Evolutionary conservation across 2,329 filamentous ascomycete species (phyloP).

Genomic region (Colletotrichum eleusines): DNA sequence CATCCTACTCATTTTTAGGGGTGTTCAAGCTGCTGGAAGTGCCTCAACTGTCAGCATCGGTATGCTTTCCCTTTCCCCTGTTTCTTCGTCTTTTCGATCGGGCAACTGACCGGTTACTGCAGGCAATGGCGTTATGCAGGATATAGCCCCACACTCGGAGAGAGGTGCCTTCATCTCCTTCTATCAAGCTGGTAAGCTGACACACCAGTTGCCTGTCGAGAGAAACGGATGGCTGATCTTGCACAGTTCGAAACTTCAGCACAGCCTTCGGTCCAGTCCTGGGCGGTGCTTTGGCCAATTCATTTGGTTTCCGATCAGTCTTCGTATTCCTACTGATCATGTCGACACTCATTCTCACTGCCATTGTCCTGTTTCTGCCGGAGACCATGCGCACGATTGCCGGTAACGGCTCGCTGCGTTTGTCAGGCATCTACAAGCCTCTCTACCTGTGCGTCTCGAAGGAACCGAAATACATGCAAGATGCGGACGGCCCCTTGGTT

Average conservation of each 20-base stretch:
- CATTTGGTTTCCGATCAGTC: conserved; percentile 32
- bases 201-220: accelerated
- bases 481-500: conserved; percentile 43
- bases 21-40: conserved; percentile 61
- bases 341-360: conserved; percentile 38
- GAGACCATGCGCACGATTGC: conserved; percentile 48
- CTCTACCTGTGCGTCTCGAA: conserved; percentile 41
- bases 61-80: conserved; percentile 36
- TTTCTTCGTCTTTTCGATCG: neutral
- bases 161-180: conserved; percentile 49
- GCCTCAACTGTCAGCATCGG: conserved; percentile 62
- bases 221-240: neutral
- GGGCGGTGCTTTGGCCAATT: conserved; percentile 48
- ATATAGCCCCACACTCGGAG: conserved; percentile 48
- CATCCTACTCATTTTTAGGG: conserved; percentile 58
- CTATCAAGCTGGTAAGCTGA: conserved; percentile 48
- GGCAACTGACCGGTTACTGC: conserved; percentile 1
- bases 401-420: conserved; percentile 45
- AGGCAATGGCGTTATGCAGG: conserved; percentile 49
- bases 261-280: conserved; percentile 51
- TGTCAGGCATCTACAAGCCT: conserved; percentile 47
- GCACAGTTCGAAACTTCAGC: conserved; percentile 46
- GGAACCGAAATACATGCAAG: conserved; percentile 41
- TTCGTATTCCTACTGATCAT: conserved; percentile 39
- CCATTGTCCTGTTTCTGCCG: conserved; percentile 46